phyloP scores from a whole-genome alignment of 2,329 filamentous ascomycete species.

The Aspergillus viridinutans region DNA sequence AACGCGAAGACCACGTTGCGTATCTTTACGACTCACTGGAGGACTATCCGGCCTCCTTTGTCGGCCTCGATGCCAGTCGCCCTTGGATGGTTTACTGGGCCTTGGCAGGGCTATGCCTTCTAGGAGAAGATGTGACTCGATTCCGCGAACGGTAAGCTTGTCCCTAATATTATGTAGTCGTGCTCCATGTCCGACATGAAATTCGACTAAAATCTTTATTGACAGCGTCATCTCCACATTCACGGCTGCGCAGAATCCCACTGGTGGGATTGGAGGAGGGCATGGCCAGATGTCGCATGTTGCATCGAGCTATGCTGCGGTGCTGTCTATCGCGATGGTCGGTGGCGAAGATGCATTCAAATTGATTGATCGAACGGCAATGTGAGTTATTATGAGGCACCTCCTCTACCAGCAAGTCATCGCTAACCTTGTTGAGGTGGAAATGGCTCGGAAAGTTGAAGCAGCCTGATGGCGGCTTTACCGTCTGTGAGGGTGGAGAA shows the following conservation, averaged over 20 bases:
- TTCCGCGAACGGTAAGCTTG: slow-evolving; percentile 59
- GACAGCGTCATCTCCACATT: slow-evolving; percentile 66
- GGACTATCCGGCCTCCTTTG: slow-evolving; percentile 65
- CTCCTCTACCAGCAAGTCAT: not conserved
- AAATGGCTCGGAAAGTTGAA: slow-evolving; percentile 84
- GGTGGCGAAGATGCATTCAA: slow-evolving; percentile 70
- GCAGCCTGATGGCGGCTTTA: slow-evolving; percentile 83
- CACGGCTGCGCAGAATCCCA: slow-evolving; percentile 72
- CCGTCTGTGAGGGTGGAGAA: slow-evolving; percentile 79
- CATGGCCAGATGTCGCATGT: slow-evolving; percentile 85
- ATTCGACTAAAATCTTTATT: slow-evolving; percentile 8
- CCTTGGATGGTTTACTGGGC: slow-evolving; percentile 97
- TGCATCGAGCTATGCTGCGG: slow-evolving; percentile 79
- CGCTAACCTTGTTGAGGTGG: slow-evolving; percentile 54
- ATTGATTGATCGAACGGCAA: slow-evolving; percentile 71
- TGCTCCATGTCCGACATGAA: not conserved
- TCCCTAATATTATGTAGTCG: slow-evolving; percentile 2
- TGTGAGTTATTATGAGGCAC: slow-evolving; percentile 46
- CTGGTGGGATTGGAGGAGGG: slow-evolving; percentile 89
- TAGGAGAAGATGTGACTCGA: slow-evolving; percentile 66
- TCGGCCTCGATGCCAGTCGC: slow-evolving; percentile 75
- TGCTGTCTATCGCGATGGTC: slow-evolving; percentile 74
- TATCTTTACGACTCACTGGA: slow-evolving; percentile 48
- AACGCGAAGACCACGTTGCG: slow-evolving; percentile 54
- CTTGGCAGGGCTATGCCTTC: slow-evolving; percentile 66